Evolutionary conservation across 2,329 filamentous ascomycete species (phyloP).

Genomic region (Esteya vermicola): DNA sequence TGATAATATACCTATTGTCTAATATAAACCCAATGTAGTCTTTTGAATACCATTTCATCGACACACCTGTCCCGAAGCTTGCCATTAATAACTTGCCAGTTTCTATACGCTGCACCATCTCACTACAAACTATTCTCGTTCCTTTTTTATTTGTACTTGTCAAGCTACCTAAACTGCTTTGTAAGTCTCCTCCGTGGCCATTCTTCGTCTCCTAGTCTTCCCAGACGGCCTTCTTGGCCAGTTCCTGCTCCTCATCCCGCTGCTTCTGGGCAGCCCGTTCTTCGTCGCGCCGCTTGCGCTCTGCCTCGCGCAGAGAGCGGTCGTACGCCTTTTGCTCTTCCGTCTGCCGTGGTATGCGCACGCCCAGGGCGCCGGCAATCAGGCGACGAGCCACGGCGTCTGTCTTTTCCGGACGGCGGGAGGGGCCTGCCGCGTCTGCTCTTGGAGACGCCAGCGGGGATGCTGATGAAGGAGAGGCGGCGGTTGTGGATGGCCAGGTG

Average conservation of each 20-base stretch:
- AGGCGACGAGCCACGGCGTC: conserved; percentile 79
- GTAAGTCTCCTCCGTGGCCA: no score
- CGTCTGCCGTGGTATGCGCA: conserved; percentile 66
- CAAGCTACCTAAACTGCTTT: no score
- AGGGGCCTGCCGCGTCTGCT: neutral
- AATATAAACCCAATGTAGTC: no score
- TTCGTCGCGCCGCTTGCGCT: conserved; percentile 60
- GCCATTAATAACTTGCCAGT: no score
- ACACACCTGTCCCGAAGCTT: no score
- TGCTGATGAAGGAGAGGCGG: no score
- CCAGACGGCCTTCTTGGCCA: conserved; percentile 77
- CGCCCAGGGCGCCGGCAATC: conserved; percentile 78
- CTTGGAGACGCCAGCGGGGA: no score
- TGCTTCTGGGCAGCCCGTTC: conserved; percentile 52
- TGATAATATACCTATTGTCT: no score
- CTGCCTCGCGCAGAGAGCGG: conserved; percentile 66
- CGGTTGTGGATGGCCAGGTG: conserved; percentile 1
- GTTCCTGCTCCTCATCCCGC: conserved; percentile 51
- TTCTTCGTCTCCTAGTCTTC: conserved; percentile 38
- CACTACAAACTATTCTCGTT: neutral
- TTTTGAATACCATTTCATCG: no score
- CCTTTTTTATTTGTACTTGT: neutral
- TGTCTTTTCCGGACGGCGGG: conserved; percentile 67
- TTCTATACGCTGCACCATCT: no score
- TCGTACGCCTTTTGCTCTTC: conserved; percentile 87